phyloP scores from a whole-genome alignment of 1,139 yeast species.

The Diutina neorugosa region DNA sequence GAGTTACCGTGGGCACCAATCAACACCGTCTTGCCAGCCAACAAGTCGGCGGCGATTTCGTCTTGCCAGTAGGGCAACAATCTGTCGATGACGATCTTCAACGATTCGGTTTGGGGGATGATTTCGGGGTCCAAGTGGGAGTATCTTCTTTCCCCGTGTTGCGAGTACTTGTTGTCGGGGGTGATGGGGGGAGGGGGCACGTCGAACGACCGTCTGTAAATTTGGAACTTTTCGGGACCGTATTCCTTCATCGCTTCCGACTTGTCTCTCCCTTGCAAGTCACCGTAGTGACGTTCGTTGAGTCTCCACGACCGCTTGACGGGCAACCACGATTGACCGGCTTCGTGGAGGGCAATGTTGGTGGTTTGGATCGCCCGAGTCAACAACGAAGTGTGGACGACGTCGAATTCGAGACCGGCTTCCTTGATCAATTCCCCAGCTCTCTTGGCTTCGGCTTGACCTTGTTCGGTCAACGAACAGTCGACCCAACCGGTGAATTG shows the following conservation, averaged over 20 bases:
- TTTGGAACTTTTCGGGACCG: constrained; percentile 91
- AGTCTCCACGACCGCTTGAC: constrained; percentile 96
- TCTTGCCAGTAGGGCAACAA: constrained; percentile 97
- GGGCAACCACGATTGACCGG: constrained; percentile 87
- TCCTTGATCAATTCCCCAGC: constrained; percentile 92
- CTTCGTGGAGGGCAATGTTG: constrained; percentile 80
- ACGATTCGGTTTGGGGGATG: constrained; percentile 89
- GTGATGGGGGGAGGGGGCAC: constrained; percentile 91
- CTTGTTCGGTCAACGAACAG: constrained; percentile 50
- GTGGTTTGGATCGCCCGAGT: constrained; percentile 98
- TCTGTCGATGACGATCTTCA: constrained; percentile 92
- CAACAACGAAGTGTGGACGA: constrained; percentile 83
- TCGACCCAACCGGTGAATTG: constrained; percentile 99
- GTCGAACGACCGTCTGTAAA: constrained; percentile 96
- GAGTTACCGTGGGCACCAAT: constrained; percentile 99
- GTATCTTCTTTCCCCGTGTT: constrained; percentile 80
- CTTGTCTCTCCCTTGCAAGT: constrained; percentile 96
- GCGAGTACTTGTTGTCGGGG: constrained; percentile 72
- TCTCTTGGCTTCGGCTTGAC: constrained; percentile 33
- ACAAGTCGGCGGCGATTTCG: constrained; percentile 74
- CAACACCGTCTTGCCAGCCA: constrained; percentile 81
- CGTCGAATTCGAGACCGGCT: constrained; percentile 74
- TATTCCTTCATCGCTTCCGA: constrained; percentile 80
- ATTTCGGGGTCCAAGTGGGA: constrained; percentile 69
- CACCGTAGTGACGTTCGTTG: constrained; percentile 99